Evolutionary conservation across 176 grass and related monocot species (phyloP).

Genomic region (Phyllostachys edulis): DNA sequence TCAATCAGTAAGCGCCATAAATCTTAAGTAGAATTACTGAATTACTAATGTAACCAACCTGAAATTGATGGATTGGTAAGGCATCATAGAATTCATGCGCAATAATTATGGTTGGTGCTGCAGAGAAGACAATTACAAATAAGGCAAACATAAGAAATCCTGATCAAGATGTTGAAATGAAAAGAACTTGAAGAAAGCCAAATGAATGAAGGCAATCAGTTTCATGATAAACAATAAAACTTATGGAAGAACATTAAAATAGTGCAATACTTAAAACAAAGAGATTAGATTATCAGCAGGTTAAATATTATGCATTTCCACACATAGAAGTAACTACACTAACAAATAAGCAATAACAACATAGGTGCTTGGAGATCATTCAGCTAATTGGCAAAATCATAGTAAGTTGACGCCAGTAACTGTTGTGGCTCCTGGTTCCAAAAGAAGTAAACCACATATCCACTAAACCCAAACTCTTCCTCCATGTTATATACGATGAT

Average conservation of each 20-base stretch:
- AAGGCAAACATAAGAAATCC: slow-evolving; percentile 24
- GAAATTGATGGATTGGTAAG: slow-evolving; percentile 86
- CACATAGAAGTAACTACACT: neutral
- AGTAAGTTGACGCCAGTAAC: neutral
- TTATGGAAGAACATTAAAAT: neutral
- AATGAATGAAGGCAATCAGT: neutral
- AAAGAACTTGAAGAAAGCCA: neutral
- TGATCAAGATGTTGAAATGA: neutral
- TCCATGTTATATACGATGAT: neutral
- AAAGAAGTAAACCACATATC: neutral
- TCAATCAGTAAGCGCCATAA: neutral
- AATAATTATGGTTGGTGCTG: slow-evolving; percentile 83
- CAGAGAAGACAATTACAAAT: slow-evolving; percentile 21
- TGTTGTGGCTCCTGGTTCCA: neutral
- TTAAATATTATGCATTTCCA: slow-evolving; percentile 11
- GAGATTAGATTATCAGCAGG: slow-evolving; percentile 7
- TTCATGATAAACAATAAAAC: neutral
- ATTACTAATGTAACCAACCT: slow-evolving; percentile 49
- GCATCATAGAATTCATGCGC: slow-evolving; percentile 98
- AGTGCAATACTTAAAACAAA: neutral
- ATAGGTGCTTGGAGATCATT: neutral
- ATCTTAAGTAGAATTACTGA: neutral
- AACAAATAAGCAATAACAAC: neutral
- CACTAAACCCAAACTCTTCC: neutral
- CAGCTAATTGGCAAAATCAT: slow-evolving; percentile 4